Evolutionary conservation across 2,329 filamentous ascomycete species (phyloP).

Genomic region (Pseudopyrenochaeta lycopersici): DNA sequence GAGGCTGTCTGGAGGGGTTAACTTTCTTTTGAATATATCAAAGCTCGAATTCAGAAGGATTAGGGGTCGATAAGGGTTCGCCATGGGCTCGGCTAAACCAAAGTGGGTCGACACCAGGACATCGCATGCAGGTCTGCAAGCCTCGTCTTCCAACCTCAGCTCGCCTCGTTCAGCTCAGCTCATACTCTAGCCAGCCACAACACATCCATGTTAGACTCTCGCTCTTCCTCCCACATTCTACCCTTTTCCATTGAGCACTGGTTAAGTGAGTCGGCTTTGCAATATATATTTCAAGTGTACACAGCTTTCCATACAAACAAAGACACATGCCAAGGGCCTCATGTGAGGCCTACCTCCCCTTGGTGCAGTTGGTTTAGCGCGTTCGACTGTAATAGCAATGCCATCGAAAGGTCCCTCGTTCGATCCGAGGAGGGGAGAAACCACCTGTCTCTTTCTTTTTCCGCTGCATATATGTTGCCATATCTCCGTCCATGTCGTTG

Average conservation of each 20-base stretch:
- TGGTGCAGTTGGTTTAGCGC: neutral
- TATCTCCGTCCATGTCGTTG: neutral
- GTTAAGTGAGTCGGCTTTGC: neutral
- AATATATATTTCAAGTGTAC: neutral
- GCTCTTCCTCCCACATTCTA: neutral
- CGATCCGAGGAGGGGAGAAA: neutral
- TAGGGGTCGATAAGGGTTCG: neutral
- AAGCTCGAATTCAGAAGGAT: neutral
- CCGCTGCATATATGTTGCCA: neutral
- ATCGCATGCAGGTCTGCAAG: neutral
- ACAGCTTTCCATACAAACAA: neutral
- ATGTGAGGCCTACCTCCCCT: neutral
- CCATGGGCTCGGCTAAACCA: neutral
- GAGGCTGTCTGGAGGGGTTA: conserved; percentile 37
- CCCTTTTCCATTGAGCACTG: neutral
- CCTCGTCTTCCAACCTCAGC: neutral
- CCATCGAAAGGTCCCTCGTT: neutral
- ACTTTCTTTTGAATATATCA: neutral
- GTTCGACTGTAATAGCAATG: neutral
- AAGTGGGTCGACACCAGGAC: neutral
- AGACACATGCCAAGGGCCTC: neutral
- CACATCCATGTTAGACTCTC: neutral
- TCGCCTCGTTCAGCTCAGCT: neutral
- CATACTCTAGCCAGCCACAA: neutral
- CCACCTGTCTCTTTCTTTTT: neutral